Base-by-base conservation (phyloP, 1,284 basidiomycete genomes). In the Ceratorhiza oryzae-sativae region DNA sequence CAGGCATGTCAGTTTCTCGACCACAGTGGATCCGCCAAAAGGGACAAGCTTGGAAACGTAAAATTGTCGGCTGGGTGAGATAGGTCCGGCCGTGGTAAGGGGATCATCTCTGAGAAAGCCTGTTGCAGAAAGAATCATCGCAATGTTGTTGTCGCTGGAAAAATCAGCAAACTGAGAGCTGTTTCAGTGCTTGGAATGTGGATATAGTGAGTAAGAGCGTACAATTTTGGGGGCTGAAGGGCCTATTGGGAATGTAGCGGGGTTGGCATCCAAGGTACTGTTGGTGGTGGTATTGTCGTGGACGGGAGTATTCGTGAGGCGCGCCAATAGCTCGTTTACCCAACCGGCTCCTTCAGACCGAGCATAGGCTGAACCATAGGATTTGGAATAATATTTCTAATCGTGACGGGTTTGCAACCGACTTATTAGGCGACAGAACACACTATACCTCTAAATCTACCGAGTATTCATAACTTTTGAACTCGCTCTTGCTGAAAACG, bases 371-470 rank as follows among this genome's bases (percentile, higher is more conserved):
- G 61, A 71, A n/a, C 34, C 42, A 39, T 46, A 56, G 6, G 60
- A 59, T 15, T 61, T 49, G 76, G 77, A 1, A 27, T 62, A 71
- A 34, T 62, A 75, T 71, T 72, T 71, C 59, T 70, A 46, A 32
- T 71, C 27, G 46, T 10, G 18, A 32, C 15, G 10, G 41, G 46
- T 48, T 25, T 30, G 20, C 27, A 13, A 42, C 42, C 30, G 18
- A 15, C 20, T 36, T 49, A 61, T 13, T 25, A 13, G 13, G 25
- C 67, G 76, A 27, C 25, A 13, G 41, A 32, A 1, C 36, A 23
- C 0, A 79, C 6, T 86, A 71, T 77, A 92, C 88, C 88, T 92
- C 86, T 9, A 95, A 80, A 77, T 95, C 92, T 3, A 85, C 85
- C 48, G 81, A 84, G 79, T 95, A 93, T 71, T 90, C 89, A 75